phyloP scores from a whole-genome alignment of 495 filamentous ascomycete species.

The Hypoxylon trugodes region DNA sequence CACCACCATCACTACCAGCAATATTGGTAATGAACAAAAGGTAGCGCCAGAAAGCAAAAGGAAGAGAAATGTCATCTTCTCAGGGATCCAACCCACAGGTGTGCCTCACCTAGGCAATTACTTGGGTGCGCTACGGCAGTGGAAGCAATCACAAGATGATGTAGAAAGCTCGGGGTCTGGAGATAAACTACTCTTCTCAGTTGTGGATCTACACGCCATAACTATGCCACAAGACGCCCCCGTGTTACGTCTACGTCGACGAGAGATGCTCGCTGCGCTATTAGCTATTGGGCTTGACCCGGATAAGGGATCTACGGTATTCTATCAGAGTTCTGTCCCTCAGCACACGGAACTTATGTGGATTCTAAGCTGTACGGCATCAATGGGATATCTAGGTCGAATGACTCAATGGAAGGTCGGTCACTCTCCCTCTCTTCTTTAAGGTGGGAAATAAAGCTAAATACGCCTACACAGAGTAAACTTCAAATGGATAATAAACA shows the following conservation, averaged over 20 bases:
- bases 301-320: conserved; percentile 72
- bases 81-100: conserved; percentile 95
- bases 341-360: conserved; percentile 92
- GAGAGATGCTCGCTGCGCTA: conserved; percentile 78
- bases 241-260: conserved; percentile 68
- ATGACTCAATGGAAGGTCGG: conserved; percentile 99
- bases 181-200: conserved; percentile 74
- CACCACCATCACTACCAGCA: neutral
- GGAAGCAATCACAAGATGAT: conserved; percentile 79
- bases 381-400: conserved; percentile 84
- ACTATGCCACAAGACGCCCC: conserved; percentile 72
- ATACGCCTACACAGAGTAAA: conserved; percentile 68
- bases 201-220: conserved; percentile 94
- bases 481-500: conserved; percentile 65
- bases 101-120: conserved; percentile 98
- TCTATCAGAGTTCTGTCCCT: conserved; percentile 80
- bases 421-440: neutral
- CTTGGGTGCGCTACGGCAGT: conserved; percentile 87
- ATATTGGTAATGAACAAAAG: neutral
- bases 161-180: conserved; percentile 59
- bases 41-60: neutral
- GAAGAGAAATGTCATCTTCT: conserved; percentile 70
- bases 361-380: conserved; percentile 90
- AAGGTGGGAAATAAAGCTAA: neutral
- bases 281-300: conserved; percentile 87